A percentile compares a stretch with the other conserved stretches of the same genome.
phyloP scores from a whole-genome alignment of 2,329 filamentous ascomycete genomes.

The Phialophora chinensis region DNA sequence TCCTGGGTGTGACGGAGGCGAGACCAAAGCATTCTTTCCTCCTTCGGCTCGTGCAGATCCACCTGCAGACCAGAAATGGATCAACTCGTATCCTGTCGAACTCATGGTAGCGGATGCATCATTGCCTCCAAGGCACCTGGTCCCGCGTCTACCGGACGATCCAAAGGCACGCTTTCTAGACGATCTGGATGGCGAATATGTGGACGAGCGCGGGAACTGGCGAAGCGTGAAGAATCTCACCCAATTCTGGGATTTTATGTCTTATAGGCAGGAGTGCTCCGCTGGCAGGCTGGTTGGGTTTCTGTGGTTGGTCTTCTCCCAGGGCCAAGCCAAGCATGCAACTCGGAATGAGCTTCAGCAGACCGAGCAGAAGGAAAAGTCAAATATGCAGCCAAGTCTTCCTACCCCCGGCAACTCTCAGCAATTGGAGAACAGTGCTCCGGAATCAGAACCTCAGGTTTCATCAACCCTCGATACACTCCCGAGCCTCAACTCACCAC shows the following conservation, averaged over 20 bases:
- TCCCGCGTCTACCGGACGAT: constrained; percentile 92
- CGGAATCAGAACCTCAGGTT: neutral
- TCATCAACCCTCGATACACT: constrained; percentile 5
- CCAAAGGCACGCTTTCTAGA: constrained; percentile 89
- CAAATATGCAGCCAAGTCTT: neutral
- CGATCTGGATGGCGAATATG: constrained; percentile 84
- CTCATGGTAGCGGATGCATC: constrained; percentile 66
- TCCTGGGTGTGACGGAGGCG: constrained; percentile 81
- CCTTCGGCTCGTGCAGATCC: constrained; percentile 50
- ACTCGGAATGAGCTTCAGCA: constrained; percentile 18
- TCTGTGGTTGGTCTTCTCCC: constrained; percentile 85
- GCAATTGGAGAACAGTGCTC: neutral
- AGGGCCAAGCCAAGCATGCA: constrained; percentile 46
- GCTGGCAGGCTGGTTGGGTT: constrained; percentile 92
- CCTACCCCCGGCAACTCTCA: constrained; percentile 24
- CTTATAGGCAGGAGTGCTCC: constrained; percentile 93
- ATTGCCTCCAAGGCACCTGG: constrained; percentile 76
- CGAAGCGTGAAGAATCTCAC: constrained; percentile 80
- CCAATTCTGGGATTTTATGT: constrained; percentile 99
- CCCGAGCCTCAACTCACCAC: constrained; percentile 19
- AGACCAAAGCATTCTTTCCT: constrained; percentile 81
- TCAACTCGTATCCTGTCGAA: constrained; percentile 72
- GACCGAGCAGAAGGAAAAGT: neutral
- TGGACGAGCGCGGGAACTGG: constrained; percentile 72
- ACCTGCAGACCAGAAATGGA: constrained; percentile 52